phyloP scores from a whole-genome alignment of 2,329 filamentous ascomycete genomes.

The Drechslerella dactyloides region DNA sequence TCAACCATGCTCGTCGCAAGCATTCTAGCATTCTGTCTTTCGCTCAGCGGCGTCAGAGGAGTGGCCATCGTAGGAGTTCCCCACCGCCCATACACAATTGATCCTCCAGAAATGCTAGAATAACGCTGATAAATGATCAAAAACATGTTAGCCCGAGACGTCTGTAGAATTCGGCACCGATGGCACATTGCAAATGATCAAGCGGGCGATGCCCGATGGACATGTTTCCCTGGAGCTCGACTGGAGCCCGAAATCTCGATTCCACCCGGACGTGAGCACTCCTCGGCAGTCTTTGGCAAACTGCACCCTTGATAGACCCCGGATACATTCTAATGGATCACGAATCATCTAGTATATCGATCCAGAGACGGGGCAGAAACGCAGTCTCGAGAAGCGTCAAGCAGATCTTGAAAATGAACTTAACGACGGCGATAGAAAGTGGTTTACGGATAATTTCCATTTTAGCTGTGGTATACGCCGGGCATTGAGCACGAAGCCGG shows the following conservation, averaged over 20 bases:
- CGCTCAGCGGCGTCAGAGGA: neutral
- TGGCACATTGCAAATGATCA: neutral
- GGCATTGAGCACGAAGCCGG: neutral
- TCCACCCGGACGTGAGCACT: neutral
- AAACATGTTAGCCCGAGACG: neutral
- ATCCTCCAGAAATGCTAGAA: too few species aligned
- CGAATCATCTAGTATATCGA: neutral
- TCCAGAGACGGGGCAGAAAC: neutral
- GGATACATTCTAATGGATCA: neutral
- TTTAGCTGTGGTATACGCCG: neutral
- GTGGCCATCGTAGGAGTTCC: conserved; percentile 21
- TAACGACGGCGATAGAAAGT: conserved; percentile 1
- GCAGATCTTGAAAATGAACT: neutral
- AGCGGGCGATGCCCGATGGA: neutral
- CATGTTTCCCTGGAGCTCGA: neutral
- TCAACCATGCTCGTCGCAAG: neutral
- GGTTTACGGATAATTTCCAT: conserved; percentile 10
- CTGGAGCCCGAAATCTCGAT: neutral
- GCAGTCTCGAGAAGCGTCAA: neutral
- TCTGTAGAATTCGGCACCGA: neutral
- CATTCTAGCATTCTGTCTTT: neutral
- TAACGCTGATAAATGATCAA: too few species aligned
- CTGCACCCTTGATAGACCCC: neutral
- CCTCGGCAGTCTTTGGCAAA: too few species aligned
- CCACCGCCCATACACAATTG: too few species aligned